Evolutionary conservation across 2,329 filamentous ascomycete genomes (phyloP), one percentile per base, ranked within the genome.

Genomic region (Mycosphaerella arachidis): DNA sequence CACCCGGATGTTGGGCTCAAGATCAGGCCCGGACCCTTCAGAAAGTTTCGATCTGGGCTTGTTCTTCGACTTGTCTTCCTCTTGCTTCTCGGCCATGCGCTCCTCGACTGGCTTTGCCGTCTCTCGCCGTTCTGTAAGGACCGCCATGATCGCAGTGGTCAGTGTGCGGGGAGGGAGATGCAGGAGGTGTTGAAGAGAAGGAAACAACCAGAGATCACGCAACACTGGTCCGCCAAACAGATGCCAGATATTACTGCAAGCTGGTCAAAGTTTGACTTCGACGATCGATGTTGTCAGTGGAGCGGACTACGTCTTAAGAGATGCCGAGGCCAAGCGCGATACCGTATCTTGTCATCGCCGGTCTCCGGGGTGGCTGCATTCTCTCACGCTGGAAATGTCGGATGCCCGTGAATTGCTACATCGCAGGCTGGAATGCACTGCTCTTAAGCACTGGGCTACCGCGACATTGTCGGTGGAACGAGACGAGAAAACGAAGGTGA

Each of bases 1-100:
- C 16, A 66, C 64, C 54, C 56, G 64, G 50, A 65, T 52, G 45
- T 66, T 64, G n/a, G 65, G 65, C 30, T 67, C 63, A 43, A 67
- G 63, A 48, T 67, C 60, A 16, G 57, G 60, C 8, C 45, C 46
- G 13, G 57, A 57, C 5, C 45, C 46, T 33, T n/a, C 45, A 1
- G 33, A 45, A 31, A n/a, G 48, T 52, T 24, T 50, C 13, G 40
- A 18, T 56, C 13, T 43, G 20, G 12, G 48, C 16, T 51, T 45
- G 45, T 30, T 29, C 20, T 43, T 58, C 5, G 48, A 31, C 55
- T 58, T 63, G 35, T 65, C 58, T 46, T 46, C 50, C 51, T 55
- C 58, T 59, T 60, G 12, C 20, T 33, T 55, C 53, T 52, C 40
- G 24, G 24, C 31, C 30, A 30, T 31, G 27, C 30, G 60, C 35